phyloP scores from a whole-genome alignment of 139 green algal genomes.

The Chlorella sp. region DNA sequence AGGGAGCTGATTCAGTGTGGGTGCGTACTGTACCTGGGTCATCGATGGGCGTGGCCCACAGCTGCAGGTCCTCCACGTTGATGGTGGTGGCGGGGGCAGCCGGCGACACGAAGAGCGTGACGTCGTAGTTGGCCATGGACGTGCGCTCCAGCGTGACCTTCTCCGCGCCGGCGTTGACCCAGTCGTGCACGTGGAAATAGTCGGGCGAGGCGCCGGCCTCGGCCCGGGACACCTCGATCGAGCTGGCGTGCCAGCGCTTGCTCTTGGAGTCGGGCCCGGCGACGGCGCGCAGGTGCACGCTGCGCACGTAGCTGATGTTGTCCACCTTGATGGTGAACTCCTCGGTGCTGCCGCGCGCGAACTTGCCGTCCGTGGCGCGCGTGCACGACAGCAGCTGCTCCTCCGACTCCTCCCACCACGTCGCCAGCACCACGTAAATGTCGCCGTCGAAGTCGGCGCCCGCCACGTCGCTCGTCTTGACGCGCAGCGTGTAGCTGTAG shows the following conservation, averaged over 20 bases:
- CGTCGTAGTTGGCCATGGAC: neutral
- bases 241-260: neutral
- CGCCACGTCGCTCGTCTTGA: neutral
- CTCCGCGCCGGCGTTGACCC: neutral
- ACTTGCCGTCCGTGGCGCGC: neutral
- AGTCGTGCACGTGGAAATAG: neutral
- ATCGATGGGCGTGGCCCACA: neutral
- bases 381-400: neutral
- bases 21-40: too few relatives aligned
- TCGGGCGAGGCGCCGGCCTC: too few relatives aligned
- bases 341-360: neutral
- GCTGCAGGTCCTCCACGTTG: neutral
- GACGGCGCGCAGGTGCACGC: neutral
- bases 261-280: neutral
- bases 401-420: neutral
- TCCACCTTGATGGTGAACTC: slow-evolving; percentile 11
- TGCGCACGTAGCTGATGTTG: neutral
- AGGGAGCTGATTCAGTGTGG: too few relatives aligned
- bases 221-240: neutral
- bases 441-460: slow-evolving; percentile 10
- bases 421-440: slow-evolving; percentile 9
- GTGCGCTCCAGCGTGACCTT: neutral
- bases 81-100: neutral
- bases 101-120: neutral
- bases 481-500: neutral